A percentile compares a stretch with the other conserved stretches of the same genome.
Evolutionary conservation across 352 stramenopile genomes (phyloP).

Genomic region (Plasmopara halstedii): DNA sequence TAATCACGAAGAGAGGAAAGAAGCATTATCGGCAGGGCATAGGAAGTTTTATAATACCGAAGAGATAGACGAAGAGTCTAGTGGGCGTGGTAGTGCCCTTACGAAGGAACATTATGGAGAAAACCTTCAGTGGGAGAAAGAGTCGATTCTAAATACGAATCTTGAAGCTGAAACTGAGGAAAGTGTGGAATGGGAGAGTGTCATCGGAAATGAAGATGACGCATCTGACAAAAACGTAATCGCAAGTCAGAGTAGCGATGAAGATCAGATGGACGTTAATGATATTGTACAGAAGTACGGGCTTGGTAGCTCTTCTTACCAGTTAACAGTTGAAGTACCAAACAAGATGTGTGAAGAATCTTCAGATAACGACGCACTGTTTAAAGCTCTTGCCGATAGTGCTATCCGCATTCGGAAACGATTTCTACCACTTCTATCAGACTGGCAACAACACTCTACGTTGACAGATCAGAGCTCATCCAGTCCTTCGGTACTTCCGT

Average conservation of each 20-base stretch:
- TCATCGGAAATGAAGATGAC: constrained; percentile 6
- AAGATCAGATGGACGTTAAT: constrained; percentile 60
- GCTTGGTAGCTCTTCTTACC: constrained; percentile 66
- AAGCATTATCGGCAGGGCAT: no score
- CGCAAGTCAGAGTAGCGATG: neutral
- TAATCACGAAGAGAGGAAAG: neutral
- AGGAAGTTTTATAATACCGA: neutral
- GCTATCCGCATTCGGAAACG: constrained; percentile 59
- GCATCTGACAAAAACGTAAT: neutral
- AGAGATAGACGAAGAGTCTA: neutral
- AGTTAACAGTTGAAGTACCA: constrained; percentile 59
- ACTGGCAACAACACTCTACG: constrained; percentile 45
- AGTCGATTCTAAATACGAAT: neutral
- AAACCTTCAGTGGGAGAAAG: constrained; percentile 27
- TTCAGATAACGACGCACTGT: constrained; percentile 62
- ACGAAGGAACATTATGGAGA: neutral
- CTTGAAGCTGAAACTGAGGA: constrained; percentile 5
- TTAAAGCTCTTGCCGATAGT: constrained; percentile 38
- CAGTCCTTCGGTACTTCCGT: neutral
- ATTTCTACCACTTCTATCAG: constrained; percentile 53
- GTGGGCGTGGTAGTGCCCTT: neutral
- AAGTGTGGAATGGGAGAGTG: constrained; percentile 16
- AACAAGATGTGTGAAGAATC: constrained; percentile 50
- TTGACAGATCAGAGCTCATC: constrained; percentile 1
- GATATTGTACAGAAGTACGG: constrained; percentile 73